phyloP scores from a whole-genome alignment of 345 rosid genomes.

The Arabidopsis suecica region DNA sequence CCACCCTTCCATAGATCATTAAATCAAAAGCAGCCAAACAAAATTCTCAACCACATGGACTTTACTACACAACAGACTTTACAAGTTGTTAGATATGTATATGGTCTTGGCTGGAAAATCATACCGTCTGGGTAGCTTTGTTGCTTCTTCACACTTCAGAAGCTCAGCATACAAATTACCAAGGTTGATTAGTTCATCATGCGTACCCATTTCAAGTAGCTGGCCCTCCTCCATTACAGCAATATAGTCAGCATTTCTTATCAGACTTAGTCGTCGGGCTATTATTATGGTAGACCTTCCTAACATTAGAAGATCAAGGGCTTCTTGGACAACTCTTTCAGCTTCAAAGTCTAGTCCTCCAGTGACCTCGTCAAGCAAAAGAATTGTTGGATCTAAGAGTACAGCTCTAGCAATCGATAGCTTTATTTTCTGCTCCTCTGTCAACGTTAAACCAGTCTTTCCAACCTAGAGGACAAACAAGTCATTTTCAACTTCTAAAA shows the following conservation, averaged over 20 bases:
- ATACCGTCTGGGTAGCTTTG: slow-evolving; percentile 99
- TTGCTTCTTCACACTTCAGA: slow-evolving; percentile 97
- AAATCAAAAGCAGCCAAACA: slow-evolving; percentile 10
- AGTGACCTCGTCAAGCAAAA: slow-evolving; percentile 97
- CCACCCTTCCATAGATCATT: slow-evolving; percentile 15
- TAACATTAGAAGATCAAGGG: slow-evolving; percentile 95
- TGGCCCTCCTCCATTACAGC: slow-evolving; percentile 99
- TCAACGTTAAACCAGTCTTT: slow-evolving; percentile 80
- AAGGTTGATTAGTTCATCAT: slow-evolving; percentile 79
- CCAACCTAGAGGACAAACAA: slow-evolving; percentile 68
- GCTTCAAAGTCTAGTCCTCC: slow-evolving; percentile 99
- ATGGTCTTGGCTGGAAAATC: slow-evolving; percentile 36
- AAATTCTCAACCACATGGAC: slow-evolving; percentile 30
- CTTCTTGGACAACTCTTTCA: slow-evolving; percentile 91
- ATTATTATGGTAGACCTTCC: slow-evolving; percentile 98
- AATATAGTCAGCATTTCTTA: slow-evolving; percentile 96
- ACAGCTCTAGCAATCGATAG: slow-evolving; percentile 98
- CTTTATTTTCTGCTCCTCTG: slow-evolving; percentile 95
- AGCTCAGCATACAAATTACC: slow-evolving; percentile 96
- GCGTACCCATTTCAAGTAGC: slow-evolving; percentile 99
- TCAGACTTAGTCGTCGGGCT: slow-evolving; percentile 93
- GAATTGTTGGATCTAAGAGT: slow-evolving; percentile 85
- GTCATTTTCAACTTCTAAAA: slow-evolving; percentile 23
- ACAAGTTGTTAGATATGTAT: slow-evolving; percentile 19
- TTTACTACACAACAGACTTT: slow-evolving; percentile 28